Conservation (phyloP, 768 basidiomycete genomes). For the Suillus cothurnatus region DNA sequence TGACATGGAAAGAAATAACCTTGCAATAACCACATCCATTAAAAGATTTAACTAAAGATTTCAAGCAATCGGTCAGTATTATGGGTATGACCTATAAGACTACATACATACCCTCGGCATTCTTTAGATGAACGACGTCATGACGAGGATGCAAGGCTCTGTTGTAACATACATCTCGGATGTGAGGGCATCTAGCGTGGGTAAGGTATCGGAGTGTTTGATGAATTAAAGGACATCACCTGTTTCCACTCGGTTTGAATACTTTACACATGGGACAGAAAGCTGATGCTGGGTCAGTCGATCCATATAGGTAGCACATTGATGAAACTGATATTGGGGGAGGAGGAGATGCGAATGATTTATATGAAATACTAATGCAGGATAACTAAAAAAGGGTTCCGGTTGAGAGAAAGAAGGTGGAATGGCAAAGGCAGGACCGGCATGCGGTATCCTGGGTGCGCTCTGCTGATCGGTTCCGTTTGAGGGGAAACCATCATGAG, state of each 20-base stretch:
- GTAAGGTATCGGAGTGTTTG: constrained; percentile 15
- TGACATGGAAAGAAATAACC: constrained; percentile 43
- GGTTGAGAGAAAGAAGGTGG: constrained; percentile 37
- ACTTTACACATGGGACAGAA: constrained; percentile 87
- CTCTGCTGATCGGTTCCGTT: constrained; percentile 42
- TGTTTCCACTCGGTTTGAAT: constrained; percentile 60
- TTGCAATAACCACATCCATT: constrained; percentile 92
- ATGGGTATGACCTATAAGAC: constrained; percentile 6
- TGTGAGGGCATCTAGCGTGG: constrained; percentile 70
- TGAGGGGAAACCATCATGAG: constrained; percentile 29
- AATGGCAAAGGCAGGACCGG: constrained; percentile 36
- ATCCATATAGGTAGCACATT: constrained; percentile 78
- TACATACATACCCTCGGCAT: constrained; percentile 75
- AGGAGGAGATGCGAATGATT: constrained; percentile 23
- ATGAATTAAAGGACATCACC: constrained; percentile 38
- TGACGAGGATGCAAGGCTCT: constrained; percentile 71
- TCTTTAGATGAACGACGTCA: constrained; percentile 79
- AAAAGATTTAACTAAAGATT: constrained; percentile 67
- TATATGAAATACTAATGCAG: constrained; percentile 27
- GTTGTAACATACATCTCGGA: constrained; percentile 75
- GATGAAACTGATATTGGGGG: constrained; percentile 27
- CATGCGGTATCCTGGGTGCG: constrained; percentile 40
- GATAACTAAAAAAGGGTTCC: constrained; percentile 38
- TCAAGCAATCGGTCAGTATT: constrained; percentile 21
- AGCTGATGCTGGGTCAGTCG: constrained; percentile 64